Percentiles rank a stretch among this genome's conserved stretches.
Conservation (phyloP, 148 eudicot genomes). For the Beta vulgaris region DNA sequence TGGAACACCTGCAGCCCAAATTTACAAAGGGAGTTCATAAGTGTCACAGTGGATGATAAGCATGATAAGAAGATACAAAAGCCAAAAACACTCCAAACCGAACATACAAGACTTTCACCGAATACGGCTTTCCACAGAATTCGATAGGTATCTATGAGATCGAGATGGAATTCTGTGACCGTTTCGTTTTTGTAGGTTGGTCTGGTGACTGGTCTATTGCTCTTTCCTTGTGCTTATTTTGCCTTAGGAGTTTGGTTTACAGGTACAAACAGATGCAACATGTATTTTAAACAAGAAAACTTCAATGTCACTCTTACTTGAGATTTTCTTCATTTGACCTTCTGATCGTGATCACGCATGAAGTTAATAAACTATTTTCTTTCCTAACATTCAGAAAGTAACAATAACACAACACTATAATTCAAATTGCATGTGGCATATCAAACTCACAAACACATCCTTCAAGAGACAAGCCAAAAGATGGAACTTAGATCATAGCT, state of each 20-base stretch:
- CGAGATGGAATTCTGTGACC: too few species aligned
- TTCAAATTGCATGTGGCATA: not conserved
- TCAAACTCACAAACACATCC: not conserved
- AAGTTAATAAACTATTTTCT: not conserved
- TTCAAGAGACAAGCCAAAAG: not conserved
- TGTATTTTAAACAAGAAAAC: not conserved
- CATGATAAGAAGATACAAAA: not conserved
- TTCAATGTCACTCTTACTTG: too few species aligned
- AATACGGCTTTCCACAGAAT: too few species aligned
- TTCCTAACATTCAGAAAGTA: not conserved
- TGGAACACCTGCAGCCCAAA: constrained; percentile 66
- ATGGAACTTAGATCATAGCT: not conserved
- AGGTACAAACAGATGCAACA: not conserved
- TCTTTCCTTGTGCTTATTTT: too few species aligned
- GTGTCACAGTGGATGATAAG: not conserved
- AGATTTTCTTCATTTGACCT: not conserved
- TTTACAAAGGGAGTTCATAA: constrained; percentile 19
- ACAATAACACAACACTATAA: not conserved
- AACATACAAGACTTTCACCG: too few species aligned
- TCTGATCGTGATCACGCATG: not conserved
- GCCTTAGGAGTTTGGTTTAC: too few species aligned
- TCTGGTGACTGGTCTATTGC: too few species aligned
- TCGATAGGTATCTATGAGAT: too few species aligned
- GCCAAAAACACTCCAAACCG: too few species aligned
- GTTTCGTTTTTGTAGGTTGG: too few species aligned